Percentiles rank a stretch among this genome's conserved stretches.
These are phyloP conservation scores for Annulohypoxylon nitens DNA, from an alignment of 495 filamentous ascomycete species.

Conservation along the genomic window DNA sequence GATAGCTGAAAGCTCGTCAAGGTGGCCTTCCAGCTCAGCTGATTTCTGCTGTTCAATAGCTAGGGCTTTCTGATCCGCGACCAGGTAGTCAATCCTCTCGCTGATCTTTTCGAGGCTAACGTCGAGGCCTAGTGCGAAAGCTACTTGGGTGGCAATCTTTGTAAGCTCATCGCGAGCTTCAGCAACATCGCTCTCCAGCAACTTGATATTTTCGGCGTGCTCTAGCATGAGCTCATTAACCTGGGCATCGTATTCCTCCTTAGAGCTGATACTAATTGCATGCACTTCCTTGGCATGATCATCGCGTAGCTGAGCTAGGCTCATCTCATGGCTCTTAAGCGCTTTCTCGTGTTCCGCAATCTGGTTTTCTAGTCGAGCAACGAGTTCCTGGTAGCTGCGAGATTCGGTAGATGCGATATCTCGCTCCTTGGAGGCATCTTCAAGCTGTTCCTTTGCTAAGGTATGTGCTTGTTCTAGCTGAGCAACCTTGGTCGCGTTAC, in stretches of 20 bases:
- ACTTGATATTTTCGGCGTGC: slow-evolving; percentile 70
- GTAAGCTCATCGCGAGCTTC: slow-evolving; percentile 78
- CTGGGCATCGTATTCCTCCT: slow-evolving; percentile 59
- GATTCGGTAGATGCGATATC: slow-evolving; percentile 61
- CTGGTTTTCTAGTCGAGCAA: slow-evolving; percentile 69
- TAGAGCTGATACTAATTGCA: slow-evolving; percentile 58
- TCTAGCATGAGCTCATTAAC: slow-evolving; percentile 61
- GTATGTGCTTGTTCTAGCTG: slow-evolving; percentile 75
- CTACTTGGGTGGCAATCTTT: slow-evolving; percentile 69
- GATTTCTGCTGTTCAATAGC: slow-evolving; percentile 69
- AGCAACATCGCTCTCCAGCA: slow-evolving; percentile 75
- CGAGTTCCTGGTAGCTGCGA: slow-evolving; percentile 64
- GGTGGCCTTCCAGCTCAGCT: slow-evolving; percentile 61
- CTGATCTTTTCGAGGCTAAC: slow-evolving; percentile 67
- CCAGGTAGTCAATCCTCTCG: slow-evolving; percentile 65
- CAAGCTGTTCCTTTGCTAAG: slow-evolving; percentile 69
- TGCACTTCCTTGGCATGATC: slow-evolving; percentile 64
- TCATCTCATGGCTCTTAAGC: slow-evolving; percentile 63
- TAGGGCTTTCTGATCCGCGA: slow-evolving; percentile 62
- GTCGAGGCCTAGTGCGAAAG: slow-evolving; percentile 66
- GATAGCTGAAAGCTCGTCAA: slow-evolving; percentile 64
- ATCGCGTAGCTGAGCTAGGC: slow-evolving; percentile 58
- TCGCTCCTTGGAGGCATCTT: slow-evolving; percentile 60
- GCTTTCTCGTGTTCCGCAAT: slow-evolving; percentile 67
- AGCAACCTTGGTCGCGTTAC: slow-evolving; percentile 72